Evolutionary conservation across 371 early-diverging fungal genomes (phyloP).

Genomic region (Cokeromyces recurvatus): DNA sequence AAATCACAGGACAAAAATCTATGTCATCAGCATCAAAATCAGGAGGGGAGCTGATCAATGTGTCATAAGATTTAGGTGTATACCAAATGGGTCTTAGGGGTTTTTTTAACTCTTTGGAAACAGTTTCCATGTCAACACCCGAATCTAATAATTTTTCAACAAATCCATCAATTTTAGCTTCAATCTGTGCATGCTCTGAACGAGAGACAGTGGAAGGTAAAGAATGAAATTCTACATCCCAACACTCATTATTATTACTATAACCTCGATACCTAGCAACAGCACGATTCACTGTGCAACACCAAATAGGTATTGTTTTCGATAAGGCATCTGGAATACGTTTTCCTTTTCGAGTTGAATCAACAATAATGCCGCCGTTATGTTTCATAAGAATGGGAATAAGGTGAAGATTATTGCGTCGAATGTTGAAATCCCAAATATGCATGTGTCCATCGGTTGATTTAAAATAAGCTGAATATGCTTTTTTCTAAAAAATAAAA

Average conservation of each 20-base stretch:
- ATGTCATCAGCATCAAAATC: conserved; percentile 43
- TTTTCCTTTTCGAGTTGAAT: conserved; percentile 84
- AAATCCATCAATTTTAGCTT: conserved; percentile 51
- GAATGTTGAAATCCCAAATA: conserved; percentile 77
- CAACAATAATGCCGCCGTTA: conserved; percentile 78
- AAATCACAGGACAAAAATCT: conserved; percentile 63
- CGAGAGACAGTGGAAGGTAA: conserved; percentile 60
- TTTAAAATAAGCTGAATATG: conserved; percentile 78
- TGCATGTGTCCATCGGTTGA: conserved; percentile 89
- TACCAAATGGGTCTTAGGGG: conserved; percentile 83
- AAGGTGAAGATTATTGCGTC: conserved; percentile 74
- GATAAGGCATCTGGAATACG: conserved; percentile 78
- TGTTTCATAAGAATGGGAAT: conserved; percentile 50
- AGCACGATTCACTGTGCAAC: conserved; percentile 65
- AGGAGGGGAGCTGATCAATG: conserved; percentile 36
- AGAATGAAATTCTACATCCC: conserved; percentile 65
- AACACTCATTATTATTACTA: conserved; percentile 6
- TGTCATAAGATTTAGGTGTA: conserved; percentile 55
- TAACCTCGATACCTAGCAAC: conserved; percentile 12
- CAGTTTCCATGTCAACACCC: conserved; percentile 43
- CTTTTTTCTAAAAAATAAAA: conserved; percentile 34
- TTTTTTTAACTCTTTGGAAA: conserved; percentile 42
- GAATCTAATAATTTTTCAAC: conserved; percentile 54
- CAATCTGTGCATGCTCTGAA: conserved; percentile 75
- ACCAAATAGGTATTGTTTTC: conserved; percentile 90